phyloP scores from a whole-genome alignment of 2,329 filamentous ascomycete genomes.

The Fusarium citri region DNA sequence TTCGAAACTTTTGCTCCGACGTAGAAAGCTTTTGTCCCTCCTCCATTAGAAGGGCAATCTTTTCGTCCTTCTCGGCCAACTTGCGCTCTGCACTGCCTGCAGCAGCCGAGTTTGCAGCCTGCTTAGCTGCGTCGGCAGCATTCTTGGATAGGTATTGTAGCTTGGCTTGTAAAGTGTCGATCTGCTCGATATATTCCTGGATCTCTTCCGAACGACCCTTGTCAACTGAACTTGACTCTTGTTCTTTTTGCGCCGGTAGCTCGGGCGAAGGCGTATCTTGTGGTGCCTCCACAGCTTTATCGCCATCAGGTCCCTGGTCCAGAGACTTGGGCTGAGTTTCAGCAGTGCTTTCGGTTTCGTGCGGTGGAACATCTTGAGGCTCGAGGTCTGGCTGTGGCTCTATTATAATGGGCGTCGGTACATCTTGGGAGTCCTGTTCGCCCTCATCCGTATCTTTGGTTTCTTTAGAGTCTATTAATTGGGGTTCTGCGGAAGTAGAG shows the following conservation, averaged over 20 bases:
- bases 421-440: constrained; percentile 1
- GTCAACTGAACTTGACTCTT: constrained; percentile 45
- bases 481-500: background rate
- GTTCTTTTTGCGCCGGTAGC: constrained; percentile 11
- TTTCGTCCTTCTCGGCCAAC: constrained; percentile 88
- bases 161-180: constrained; percentile 92
- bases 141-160: constrained; percentile 88
- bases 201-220: constrained; percentile 79
- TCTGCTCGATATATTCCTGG: constrained; percentile 84
- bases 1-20: constrained; percentile 85
- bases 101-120: constrained; percentile 70
- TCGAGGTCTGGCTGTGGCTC: constrained; percentile 12
- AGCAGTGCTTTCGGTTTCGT: constrained; percentile 1
- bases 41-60: constrained; percentile 88
- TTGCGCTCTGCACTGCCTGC: constrained; percentile 79
- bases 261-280: background rate
- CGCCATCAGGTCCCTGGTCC: background rate
- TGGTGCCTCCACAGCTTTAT: constrained; percentile 5
- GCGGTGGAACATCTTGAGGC: background rate
- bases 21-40: constrained; percentile 91
- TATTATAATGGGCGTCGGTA: constrained; percentile 13
- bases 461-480: background rate
- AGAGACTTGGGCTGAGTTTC: constrained; percentile 2
- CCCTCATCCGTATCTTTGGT: constrained; percentile 2
- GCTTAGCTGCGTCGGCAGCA: constrained; percentile 79